Conservation (phyloP, 495 filamentous ascomycete genomes). For the Trichoderma virens region DNA sequence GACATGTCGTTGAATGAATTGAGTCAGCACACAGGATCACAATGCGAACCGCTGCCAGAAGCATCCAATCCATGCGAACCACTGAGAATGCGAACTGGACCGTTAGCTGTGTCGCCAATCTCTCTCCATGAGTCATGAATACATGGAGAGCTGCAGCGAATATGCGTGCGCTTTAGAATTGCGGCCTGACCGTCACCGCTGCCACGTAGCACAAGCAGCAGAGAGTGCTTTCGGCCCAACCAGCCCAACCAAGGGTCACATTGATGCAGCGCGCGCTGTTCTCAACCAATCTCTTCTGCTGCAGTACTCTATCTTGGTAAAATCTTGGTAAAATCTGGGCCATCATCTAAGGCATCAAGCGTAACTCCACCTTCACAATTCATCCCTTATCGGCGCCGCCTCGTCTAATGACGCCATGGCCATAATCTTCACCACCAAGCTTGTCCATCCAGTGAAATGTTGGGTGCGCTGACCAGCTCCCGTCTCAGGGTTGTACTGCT, state of each 20-base stretch:
- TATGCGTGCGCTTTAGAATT: too few species aligned
- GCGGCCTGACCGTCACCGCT: too few species aligned
- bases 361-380: slow-evolving; percentile 24
- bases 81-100: neutral
- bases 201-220: too few species aligned
- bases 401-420: slow-evolving; percentile 51
- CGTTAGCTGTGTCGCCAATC: neutral
- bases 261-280: too few species aligned
- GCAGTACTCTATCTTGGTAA: neutral
- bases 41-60: too few species aligned
- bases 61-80: neutral
- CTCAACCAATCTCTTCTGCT: too few species aligned
- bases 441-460: slow-evolving; percentile 98
- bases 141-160: too few species aligned
- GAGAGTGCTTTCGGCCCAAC: too few species aligned
- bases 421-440: slow-evolving; percentile 96
- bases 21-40: too few species aligned
- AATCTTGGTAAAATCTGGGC: neutral
- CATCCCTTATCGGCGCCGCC: slow-evolving; percentile 21
- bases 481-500: slow-evolving; percentile 94
- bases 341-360: neutral
- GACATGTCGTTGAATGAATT: too few species aligned
- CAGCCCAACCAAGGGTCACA: too few species aligned
- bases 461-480: slow-evolving; percentile 89
- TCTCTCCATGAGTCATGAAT: too few species aligned